Conservation (phyloP, 352 stramenopile species). For the Phytophthora colocasiae region DNA sequence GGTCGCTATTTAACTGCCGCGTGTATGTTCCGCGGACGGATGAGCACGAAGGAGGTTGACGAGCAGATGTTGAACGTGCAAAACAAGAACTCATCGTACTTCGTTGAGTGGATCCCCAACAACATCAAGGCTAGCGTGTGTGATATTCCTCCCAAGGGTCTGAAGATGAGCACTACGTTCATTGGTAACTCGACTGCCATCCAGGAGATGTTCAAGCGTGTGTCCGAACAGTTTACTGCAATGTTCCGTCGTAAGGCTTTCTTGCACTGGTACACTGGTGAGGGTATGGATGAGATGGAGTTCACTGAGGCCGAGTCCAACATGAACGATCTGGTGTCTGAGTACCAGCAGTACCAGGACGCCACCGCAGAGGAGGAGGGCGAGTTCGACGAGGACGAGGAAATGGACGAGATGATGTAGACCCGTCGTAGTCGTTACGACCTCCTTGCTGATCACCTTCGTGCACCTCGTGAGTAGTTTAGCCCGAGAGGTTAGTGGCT, state of each 20-base stretch:
- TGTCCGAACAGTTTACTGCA: slow-evolving; percentile 99
- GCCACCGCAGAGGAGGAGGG: slow-evolving; percentile 98
- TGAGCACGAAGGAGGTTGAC: slow-evolving; percentile 99
- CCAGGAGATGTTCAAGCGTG: slow-evolving; percentile 99
- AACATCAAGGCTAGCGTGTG: slow-evolving; percentile 99
- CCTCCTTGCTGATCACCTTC: slow-evolving; percentile 48
- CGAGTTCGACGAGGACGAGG: slow-evolving; percentile 96
- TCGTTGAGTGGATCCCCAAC: slow-evolving; percentile 99
- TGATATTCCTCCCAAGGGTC: slow-evolving; percentile 98
- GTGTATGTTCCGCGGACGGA: slow-evolving; percentile 99
- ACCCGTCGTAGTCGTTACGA: slow-evolving; percentile 48
- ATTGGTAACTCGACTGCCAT: slow-evolving; percentile 99
- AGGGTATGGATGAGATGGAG: slow-evolving; percentile 99
- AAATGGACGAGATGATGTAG: slow-evolving; percentile 95
- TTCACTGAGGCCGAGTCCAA: slow-evolving; percentile 99
- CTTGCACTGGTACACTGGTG: slow-evolving; percentile 99
- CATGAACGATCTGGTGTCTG: slow-evolving; percentile 99
- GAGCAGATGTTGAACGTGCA: slow-evolving; percentile 99
- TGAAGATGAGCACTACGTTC: slow-evolving; percentile 99
- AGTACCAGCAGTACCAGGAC: slow-evolving; percentile 99
- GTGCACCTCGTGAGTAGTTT: slow-evolving; percentile 59
- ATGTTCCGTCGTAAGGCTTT: slow-evolving; percentile 99
- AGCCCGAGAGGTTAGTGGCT: slow-evolving; percentile 65
- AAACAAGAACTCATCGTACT: slow-evolving; percentile 99
- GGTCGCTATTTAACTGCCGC: slow-evolving; percentile 99